Base-by-base conservation (phyloP, 306 rosid genomes). In the Abrus pulchellus region DNA sequence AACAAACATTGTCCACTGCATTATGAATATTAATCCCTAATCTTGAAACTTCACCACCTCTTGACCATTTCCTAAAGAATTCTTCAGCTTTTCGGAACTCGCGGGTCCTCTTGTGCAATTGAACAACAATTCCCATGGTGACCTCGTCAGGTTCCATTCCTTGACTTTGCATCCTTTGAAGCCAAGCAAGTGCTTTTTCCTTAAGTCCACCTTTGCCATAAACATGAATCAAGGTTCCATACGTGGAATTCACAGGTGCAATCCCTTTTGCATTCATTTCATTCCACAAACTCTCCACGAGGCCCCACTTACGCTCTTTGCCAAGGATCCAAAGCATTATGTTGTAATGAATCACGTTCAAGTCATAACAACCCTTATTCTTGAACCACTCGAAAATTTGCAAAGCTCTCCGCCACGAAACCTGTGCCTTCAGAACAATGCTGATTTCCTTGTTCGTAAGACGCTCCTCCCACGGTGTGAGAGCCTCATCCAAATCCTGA, bases 61-160 rank as follows among this genome's bases (percentile, higher is more conserved):
- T 70, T 7, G 94, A 88, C 97, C 97, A 93, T 68, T 80, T 88
- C 79, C 87, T 72, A 70, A 88, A 91, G 82, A 87, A 87, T 0
- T 74, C 92, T 82, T 89, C 87, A 0, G 94, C 98, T 79, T 91
- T 93, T 57, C 3, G 83, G 49, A 87, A 87, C 85, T 91, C 94
- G 4, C 94, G 84, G 0, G 83, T 84, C 71, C 87, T 91, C 90
- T 93, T 93, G 83, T 91, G 85, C 90, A 91, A 56, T 60, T 88
- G 94, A 78, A 93, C 85, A 9, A 93, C 92, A 72, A 87, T 89
- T 55, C 87, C 94, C 97, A 90, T 88, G 2, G 98, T 93, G 63
- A 89, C 89, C 85, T 91, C 94, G 78, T 93, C 97, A 1, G 98
- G 97, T 71, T 88, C 89, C 90, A 93, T 90, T 38, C 93, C 92